These are phyloP conservation scores for Karstenula rhodostoma DNA, from an alignment of 2,329 filamentous ascomycete genomes.

Conservation along the genomic window DNA sequence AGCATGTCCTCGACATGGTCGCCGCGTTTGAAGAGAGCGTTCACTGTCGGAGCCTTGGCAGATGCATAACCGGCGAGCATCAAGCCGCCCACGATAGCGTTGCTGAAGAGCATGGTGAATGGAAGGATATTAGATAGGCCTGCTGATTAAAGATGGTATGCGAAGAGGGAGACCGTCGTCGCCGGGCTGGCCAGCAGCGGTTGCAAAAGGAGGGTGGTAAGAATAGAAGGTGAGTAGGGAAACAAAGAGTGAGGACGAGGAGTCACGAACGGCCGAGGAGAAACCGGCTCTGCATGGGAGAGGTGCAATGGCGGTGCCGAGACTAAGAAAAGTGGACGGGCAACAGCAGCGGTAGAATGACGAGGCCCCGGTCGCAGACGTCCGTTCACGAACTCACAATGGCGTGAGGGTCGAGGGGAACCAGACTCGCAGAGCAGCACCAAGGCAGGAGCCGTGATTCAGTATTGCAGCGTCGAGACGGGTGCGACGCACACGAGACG, in stretches of 20 bases:
- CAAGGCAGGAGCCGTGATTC: conserved; percentile 32
- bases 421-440: conserved; percentile 42
- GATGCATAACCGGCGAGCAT: conserved; percentile 42
- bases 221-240: conserved; percentile 33
- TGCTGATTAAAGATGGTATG: conserved; percentile 44
- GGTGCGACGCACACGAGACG: conserved; percentile 43
- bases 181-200: conserved; percentile 50
- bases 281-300: conserved; percentile 41
- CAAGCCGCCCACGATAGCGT: conserved; percentile 39
- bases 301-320: conserved; percentile 37
- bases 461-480: conserved; percentile 43
- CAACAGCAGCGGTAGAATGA: conserved; percentile 22
- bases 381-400: conserved; percentile 32
- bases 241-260: conserved; percentile 39
- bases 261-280: conserved; percentile 34
- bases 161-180: conserved; percentile 20
- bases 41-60: conserved; percentile 35
- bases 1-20: conserved; percentile 44
- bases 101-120: conserved; percentile 43
- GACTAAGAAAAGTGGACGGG: conserved; percentile 35
- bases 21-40: conserved; percentile 38
- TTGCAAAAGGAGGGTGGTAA: conserved; percentile 38
- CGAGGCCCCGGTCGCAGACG: conserved; percentile 23
- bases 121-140: conserved; percentile 38
- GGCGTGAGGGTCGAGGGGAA: conserved; percentile 38